Evolutionary conservation across 345 rosid genomes (phyloP), one percentile per base, ranked within the genome.

Genomic region (Citrus cavaleriei): DNA sequence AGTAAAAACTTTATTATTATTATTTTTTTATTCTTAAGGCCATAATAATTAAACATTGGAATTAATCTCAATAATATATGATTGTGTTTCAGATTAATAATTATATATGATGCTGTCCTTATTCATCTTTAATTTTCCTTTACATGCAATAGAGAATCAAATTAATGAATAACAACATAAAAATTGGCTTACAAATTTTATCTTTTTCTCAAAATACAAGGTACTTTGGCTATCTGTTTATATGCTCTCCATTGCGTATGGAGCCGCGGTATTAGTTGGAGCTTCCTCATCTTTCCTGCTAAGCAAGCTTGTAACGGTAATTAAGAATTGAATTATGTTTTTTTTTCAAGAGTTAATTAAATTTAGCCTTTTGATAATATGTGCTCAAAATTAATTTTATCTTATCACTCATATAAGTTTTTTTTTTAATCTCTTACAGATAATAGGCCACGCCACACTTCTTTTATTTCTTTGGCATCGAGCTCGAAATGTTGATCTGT

Each of bases 211-310:
- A 4, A 9, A 12, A 12, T 3, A 51, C 1, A 66, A 86, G 86
- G 83, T 81, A 1, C 74, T 81, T 38, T 73, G 88, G 84, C 65
- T 83, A 0, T 76, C 84, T 60, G 83, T 79, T 21, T 70, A 73
- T 30, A 68, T 83, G 86, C 68, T 86, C 66, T 60, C 81, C 5
- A 10, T 74, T 27, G 81, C 84, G 2, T 81, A 83, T 65, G 88
- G 84, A 54, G 83, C 77, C 30, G 79, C 83, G 1, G 58, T 83
- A 71, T 63, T 16, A 21, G 62, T 76, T 2, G 88, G 86, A 68
- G 77, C 79, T 58, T 80, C 75, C 73, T 78, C 83, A 24, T 54
- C 81, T 25, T 70, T 40, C 59, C 70, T 68, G 2, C 66, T 73
- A 9, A 70, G 49, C 77, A 83, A 79, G 78, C 24, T 81, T 51